Evolutionary conservation across 2,329 filamentous ascomycete genomes (phyloP).

Genomic region (Coniochaeta sp.): DNA sequence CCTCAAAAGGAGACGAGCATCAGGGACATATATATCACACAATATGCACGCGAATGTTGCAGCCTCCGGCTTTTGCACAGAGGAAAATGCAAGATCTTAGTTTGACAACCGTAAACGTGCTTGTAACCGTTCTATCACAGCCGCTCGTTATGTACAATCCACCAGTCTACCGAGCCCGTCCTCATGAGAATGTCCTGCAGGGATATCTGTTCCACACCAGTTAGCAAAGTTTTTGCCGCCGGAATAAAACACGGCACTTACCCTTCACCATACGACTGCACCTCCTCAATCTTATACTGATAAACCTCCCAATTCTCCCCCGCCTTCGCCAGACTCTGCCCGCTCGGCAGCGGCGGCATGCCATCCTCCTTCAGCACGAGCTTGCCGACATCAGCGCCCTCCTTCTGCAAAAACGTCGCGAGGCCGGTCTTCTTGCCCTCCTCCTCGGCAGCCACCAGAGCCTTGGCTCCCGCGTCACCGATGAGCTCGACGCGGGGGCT

Average conservation of each 20-base stretch:
- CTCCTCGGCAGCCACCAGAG: slow-evolving; percentile 67
- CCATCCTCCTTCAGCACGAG: slow-evolving; percentile 65
- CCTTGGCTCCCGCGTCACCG: slow-evolving; percentile 51
- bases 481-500: slow-evolving; percentile 78
- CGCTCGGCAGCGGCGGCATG: slow-evolving; percentile 78
- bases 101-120: background rate
- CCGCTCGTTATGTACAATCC: slow-evolving; percentile 19
- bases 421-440: slow-evolving; percentile 67
- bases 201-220: slow-evolving; percentile 48
- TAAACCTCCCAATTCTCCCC: slow-evolving; percentile 57
- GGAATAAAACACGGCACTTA: slow-evolving; percentile 38
- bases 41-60: background rate
- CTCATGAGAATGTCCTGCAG: slow-evolving; percentile 54
- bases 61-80: background rate
- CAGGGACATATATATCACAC: background rate
- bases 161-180: slow-evolving; percentile 8
- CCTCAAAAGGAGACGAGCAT: too few relatives aligned
- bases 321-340: slow-evolving; percentile 41
- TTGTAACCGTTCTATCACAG: background rate
- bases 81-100: background rate
- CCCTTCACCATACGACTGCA: slow-evolving; percentile 65
- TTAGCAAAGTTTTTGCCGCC: slow-evolving; percentile 20
- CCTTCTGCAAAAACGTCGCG: slow-evolving; percentile 63
- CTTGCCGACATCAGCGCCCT: slow-evolving; percentile 27
- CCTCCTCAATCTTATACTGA: slow-evolving; percentile 56